Evolutionary conservation across 768 basidiomycete species (phyloP).

Genomic region (Lactarius pseudohatsudake): DNA sequence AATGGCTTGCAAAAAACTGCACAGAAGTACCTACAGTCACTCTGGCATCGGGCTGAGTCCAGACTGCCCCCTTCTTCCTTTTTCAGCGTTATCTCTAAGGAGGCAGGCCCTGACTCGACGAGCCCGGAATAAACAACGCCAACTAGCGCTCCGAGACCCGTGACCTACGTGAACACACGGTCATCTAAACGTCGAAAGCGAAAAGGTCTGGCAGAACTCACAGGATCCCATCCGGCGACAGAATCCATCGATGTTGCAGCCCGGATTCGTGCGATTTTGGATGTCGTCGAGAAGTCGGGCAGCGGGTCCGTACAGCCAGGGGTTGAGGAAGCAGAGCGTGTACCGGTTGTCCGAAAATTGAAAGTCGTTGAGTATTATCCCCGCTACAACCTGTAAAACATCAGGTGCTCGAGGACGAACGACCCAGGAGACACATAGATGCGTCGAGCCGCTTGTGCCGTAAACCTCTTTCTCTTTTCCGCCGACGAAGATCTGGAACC

Average conservation of each 20-base stretch:
- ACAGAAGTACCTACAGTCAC: too few species aligned
- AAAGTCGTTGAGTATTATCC: not conserved
- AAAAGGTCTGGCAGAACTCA: not conserved
- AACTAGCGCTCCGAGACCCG: not conserved
- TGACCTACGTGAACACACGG: not conserved
- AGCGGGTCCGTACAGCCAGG: not conserved
- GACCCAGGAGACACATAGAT: not conserved
- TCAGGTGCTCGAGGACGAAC: not conserved
- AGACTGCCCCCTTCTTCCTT: too few species aligned
- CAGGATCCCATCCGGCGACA: not conserved
- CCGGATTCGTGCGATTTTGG: not conserved
- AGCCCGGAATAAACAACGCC: too few species aligned
- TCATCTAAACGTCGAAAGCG: not conserved
- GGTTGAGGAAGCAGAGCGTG: not conserved
- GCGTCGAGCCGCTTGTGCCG: not conserved
- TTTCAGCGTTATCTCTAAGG: too few species aligned
- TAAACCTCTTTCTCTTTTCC: not conserved
- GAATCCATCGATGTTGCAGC: not conserved
- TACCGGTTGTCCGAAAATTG: not conserved
- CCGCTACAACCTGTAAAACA: too few species aligned
- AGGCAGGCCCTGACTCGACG: too few species aligned
- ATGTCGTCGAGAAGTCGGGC: not conserved
- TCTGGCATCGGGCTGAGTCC: too few species aligned
- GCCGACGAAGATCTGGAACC: not conserved
- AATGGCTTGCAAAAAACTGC: too few species aligned